phyloP scores from a whole-genome alignment of 257 asterid genomes.

The Thymus quinquecostatus region DNA sequence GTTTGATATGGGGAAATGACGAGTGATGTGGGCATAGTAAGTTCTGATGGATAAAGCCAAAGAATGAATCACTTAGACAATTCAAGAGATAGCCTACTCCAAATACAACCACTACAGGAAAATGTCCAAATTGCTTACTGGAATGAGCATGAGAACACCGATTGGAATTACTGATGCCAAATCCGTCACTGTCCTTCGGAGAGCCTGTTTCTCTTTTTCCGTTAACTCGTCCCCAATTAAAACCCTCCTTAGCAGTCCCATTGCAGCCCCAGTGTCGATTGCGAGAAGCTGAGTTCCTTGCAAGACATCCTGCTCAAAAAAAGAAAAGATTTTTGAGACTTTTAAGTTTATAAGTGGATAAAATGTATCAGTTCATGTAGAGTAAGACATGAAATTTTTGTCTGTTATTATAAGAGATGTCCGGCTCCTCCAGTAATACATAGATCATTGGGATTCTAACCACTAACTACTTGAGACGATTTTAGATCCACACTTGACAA shows the following conservation, averaged over 20 bases:
- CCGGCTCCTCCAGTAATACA: constrained; percentile 3
- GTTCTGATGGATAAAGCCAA: constrained; percentile 18
- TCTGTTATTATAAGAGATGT: constrained; percentile 5
- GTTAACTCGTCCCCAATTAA: constrained; percentile 85
- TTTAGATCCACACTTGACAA: not conserved
- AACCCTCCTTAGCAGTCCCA: constrained; percentile 71
- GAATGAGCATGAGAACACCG: constrained; percentile 97
- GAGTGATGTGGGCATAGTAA: not conserved
- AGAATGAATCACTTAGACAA: not conserved
- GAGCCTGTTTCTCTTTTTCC: constrained; percentile 92
- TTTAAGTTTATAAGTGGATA: constrained; percentile 9
- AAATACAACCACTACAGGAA: constrained; percentile 4
- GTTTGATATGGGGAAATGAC: not conserved
- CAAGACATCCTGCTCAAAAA: constrained; percentile 75
- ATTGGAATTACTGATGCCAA: constrained; percentile 96
- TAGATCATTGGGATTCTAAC: not conserved
- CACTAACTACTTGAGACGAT: not conserved
- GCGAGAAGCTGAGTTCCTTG: constrained; percentile 99
- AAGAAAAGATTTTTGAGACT: not conserved
- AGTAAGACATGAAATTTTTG: constrained; percentile 5
- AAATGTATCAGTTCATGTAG: constrained; percentile 11
- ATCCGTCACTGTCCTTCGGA: constrained; percentile 88
- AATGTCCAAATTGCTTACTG: constrained; percentile 57
- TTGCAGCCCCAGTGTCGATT: constrained; percentile 86
- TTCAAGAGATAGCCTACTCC: constrained; percentile 14